phyloP scores from a whole-genome alignment of 768 basidiomycete species.

The Kwoniella shandongensis region DNA sequence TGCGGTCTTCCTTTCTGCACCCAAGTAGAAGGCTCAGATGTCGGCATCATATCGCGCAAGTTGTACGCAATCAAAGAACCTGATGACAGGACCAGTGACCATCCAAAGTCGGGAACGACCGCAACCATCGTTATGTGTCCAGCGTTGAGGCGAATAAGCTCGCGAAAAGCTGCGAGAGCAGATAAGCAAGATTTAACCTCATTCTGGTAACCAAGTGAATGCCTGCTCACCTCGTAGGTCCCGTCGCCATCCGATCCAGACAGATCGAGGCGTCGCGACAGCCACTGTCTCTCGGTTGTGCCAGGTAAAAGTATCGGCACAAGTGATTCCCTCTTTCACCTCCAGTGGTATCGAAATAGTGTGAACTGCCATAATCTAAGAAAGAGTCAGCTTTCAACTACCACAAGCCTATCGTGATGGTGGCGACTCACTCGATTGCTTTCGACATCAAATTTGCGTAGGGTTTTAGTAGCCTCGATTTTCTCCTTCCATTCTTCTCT shows the following conservation, averaged over 20 bases:
- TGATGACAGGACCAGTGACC: conserved; percentile 36
- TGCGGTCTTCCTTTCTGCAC: conserved; percentile 11
- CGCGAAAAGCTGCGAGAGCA: conserved; percentile 30
- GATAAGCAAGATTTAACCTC: conserved; percentile 2
- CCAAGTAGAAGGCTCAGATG: conserved; percentile 44
- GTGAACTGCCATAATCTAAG: conserved; percentile 38
- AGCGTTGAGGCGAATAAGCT: conserved; percentile 30
- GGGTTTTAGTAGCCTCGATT: conserved; percentile 39
- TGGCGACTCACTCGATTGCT: conserved; percentile 35
- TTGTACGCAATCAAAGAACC: conserved; percentile 30
- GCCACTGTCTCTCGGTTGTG: conserved; percentile 38
- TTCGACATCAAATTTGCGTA: conserved; percentile 44
- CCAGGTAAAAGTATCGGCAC: conserved; percentile 42
- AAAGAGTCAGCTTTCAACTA: not conserved
- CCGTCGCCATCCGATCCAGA: conserved; percentile 43
- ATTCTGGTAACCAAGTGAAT: no score
- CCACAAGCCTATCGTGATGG: not conserved
- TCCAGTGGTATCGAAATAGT: conserved; percentile 26
- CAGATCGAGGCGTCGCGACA: conserved; percentile 26
- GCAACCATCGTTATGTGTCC: conserved; percentile 31
- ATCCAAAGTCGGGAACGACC: conserved; percentile 41
- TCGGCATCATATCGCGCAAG: conserved; percentile 39
- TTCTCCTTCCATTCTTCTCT: conserved; percentile 44
- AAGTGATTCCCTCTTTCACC: conserved; percentile 26
- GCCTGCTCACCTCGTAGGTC: conserved; percentile 22